phyloP scores from a whole-genome alignment of 768 basidiomycete species.

The Mycena sanguinolenta region DNA sequence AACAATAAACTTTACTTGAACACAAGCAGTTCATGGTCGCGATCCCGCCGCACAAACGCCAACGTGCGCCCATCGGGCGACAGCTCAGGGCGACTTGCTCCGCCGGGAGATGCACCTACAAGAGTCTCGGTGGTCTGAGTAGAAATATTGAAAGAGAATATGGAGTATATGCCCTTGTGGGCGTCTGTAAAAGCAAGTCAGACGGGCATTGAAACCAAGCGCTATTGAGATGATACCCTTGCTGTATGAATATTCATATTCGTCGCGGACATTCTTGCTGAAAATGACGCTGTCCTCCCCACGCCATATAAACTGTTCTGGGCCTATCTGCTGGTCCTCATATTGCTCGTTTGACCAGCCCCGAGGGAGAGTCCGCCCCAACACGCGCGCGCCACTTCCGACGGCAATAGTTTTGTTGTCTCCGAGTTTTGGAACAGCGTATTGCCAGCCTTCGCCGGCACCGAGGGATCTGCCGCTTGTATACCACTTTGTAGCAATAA shows the following conservation, averaged over 20 bases:
- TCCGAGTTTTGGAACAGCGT: constrained; percentile 61
- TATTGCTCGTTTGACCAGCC: constrained; percentile 76
- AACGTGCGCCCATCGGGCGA: constrained; percentile 78
- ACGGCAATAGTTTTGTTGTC: constrained; percentile 47
- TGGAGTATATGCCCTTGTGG: constrained; percentile 78
- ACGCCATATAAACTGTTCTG: constrained; percentile 78
- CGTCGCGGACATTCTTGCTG: constrained; percentile 73
- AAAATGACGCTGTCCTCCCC: constrained; percentile 72
- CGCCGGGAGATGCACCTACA: constrained; percentile 72
- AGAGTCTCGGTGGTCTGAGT: constrained; percentile 64
- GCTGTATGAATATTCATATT: constrained; percentile 66
- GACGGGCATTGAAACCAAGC: background rate
- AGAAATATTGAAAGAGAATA: constrained; percentile 76
- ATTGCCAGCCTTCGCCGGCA: constrained; percentile 83
- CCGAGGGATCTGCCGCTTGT: constrained; percentile 73
- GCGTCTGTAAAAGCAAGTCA: constrained; percentile 61
- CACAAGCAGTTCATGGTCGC: constrained; percentile 80
- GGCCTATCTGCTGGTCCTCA: constrained; percentile 78
- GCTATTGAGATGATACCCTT: constrained; percentile 64
- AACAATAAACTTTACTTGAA: constrained; percentile 64
- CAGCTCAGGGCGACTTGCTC: constrained; percentile 80
- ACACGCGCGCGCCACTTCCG: constrained; percentile 65
- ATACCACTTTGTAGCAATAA: constrained; percentile 87
- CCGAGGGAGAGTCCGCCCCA: constrained; percentile 68
- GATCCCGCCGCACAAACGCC: constrained; percentile 80